phyloP scores from a whole-genome alignment of 2,329 filamentous ascomycete genomes.

The Fusarium albosuccineum region DNA sequence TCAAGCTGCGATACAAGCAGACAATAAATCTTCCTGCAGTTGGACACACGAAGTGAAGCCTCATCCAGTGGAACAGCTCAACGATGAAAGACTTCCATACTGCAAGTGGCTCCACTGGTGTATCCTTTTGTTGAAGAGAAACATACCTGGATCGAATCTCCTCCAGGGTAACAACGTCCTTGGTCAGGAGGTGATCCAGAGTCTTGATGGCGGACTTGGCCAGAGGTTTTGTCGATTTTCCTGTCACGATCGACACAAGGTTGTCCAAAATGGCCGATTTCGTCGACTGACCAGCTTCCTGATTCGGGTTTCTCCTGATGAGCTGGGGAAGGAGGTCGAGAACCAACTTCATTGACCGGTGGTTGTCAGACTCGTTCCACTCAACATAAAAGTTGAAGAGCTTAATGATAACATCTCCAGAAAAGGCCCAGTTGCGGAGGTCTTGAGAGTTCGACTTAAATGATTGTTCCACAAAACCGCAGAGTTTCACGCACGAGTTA shows the following conservation, averaged over 20 bases:
- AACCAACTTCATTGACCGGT: constrained; percentile 73
- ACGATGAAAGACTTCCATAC: constrained; percentile 66
- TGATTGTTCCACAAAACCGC: constrained; percentile 72
- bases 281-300: constrained; percentile 52
- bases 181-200: constrained; percentile 74
- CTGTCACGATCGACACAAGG: constrained; percentile 70
- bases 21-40: constrained; percentile 72
- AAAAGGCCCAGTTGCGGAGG: constrained; percentile 65
- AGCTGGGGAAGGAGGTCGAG: constrained; percentile 69
- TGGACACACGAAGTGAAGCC: constrained; percentile 68
- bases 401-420: constrained; percentile 59
- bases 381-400: constrained; percentile 75
- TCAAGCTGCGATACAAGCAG: constrained; percentile 65
- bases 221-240: constrained; percentile 71
- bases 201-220: constrained; percentile 78
- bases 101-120: constrained; percentile 28
- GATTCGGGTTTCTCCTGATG: constrained; percentile 63
- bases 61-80: constrained; percentile 68
- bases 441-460: constrained; percentile 61
- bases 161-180: constrained; percentile 65
- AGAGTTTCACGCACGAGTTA: constrained; percentile 69
- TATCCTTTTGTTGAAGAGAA: constrained; percentile 49
- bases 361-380: constrained; percentile 75
- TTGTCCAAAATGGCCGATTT: constrained; percentile 63
- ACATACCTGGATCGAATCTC: constrained; percentile 61